phyloP scores from a whole-genome alignment of 176 grass and related monocot genomes.

The Secale cereale region DNA sequence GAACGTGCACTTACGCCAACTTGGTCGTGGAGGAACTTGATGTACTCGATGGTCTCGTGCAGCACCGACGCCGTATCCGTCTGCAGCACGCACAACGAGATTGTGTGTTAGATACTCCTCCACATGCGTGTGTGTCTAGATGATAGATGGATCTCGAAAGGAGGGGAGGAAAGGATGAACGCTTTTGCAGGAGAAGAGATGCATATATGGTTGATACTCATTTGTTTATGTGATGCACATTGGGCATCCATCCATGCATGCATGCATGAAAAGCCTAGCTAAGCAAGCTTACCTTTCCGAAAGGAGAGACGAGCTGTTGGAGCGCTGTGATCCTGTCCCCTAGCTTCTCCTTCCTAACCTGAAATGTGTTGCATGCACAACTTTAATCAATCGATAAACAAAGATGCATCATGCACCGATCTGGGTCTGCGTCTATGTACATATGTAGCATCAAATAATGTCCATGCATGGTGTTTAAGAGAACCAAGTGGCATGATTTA shows the following conservation, averaged over 20 bases:
- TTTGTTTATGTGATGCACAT: neutral
- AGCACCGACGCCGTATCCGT: conserved; percentile 99
- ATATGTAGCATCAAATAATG: neutral
- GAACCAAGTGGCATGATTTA: neutral
- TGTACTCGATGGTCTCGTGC: conserved; percentile 96
- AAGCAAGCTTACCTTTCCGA: conserved; percentile 69
- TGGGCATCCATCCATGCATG: neutral
- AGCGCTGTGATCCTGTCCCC: conserved; percentile 95
- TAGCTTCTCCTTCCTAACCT: conserved; percentile 99
- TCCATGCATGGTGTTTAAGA: neutral
- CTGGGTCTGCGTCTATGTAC: neutral
- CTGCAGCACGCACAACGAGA: conserved; percentile 42
- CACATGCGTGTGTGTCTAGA: neutral
- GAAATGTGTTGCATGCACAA: conserved; percentile 15
- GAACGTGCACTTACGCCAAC: conserved; percentile 73
- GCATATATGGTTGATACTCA: neutral
- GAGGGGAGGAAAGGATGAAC: neutral
- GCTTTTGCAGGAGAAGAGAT: neutral
- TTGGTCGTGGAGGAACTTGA: conserved; percentile 97
- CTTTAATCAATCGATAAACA: neutral
- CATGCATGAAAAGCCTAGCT: neutral
- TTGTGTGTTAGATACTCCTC: neutral
- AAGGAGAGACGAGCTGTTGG: conserved; percentile 98
- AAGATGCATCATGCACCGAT: neutral
- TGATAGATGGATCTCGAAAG: neutral